A percentile compares a stretch with the other conserved stretches of the same genome.
Conservation (phyloP, 176 grass and related monocot genomes). For the Phyllostachys edulis region DNA sequence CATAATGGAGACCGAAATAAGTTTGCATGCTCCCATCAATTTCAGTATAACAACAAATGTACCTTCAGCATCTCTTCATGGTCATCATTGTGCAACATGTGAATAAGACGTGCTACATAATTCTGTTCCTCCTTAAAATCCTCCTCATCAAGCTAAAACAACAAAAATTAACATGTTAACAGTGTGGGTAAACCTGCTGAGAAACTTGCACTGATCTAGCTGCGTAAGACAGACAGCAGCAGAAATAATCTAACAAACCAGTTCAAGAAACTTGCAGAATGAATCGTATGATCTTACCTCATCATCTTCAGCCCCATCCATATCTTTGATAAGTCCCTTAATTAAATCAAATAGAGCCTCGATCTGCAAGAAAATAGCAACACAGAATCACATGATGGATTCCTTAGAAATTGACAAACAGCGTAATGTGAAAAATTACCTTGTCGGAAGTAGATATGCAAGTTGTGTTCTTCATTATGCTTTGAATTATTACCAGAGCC, state of each 20-base stretch:
- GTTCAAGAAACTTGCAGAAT: constrained; percentile 20
- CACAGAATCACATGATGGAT: constrained; percentile 11
- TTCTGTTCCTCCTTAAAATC: constrained; percentile 99
- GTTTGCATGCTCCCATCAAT: constrained; percentile 4
- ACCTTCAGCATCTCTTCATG: constrained; percentile 99
- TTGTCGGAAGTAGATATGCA: constrained; percentile 92
- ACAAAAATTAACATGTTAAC: constrained; percentile 2
- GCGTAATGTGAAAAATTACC: constrained; percentile 50
- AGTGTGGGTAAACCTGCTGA: constrained; percentile 5
- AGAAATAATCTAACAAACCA: background rate
- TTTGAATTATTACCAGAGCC: constrained; percentile 96
- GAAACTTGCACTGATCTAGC: constrained; percentile 21
- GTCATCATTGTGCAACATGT: constrained; percentile 96
- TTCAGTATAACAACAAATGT: constrained; percentile 33
- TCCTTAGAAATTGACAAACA: constrained; percentile 11
- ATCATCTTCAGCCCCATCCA: constrained; percentile 79
- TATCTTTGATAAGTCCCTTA: constrained; percentile 96
- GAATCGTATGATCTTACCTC: constrained; percentile 52
- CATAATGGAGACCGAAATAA: background rate
- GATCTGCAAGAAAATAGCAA: constrained; percentile 58
- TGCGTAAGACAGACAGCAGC: background rate
- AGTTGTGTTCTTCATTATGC: constrained; percentile 98
- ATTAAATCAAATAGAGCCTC: constrained; percentile 90
- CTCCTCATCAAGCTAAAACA: constrained; percentile 84
- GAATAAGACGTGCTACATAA: constrained; percentile 93